A percentile compares a stretch with the other conserved stretches of the same genome.
Conservation (phyloP, 2,329 filamentous ascomycete species). For the Colletotrichum gigasporum region DNA sequence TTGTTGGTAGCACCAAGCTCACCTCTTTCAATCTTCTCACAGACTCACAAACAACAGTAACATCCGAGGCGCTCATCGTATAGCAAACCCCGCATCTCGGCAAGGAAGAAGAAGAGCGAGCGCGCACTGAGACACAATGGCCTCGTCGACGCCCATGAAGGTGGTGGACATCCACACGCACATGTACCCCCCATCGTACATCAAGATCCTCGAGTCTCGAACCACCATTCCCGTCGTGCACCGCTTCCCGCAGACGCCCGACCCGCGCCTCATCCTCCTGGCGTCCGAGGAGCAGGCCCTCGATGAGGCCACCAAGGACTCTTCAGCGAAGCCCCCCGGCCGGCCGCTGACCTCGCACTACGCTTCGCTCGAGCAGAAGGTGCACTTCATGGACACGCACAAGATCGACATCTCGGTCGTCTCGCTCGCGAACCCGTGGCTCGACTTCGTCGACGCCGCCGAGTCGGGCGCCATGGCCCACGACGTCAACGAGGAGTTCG, state of each 20-base stretch:
- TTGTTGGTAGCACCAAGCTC: background rate
- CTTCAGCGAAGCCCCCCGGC: conserved; percentile 70
- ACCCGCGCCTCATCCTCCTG: conserved; percentile 74
- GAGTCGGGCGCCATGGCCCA: conserved; percentile 72
- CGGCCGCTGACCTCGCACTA: conserved; percentile 87
- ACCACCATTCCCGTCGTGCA: conserved; percentile 76
- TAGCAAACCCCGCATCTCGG: background rate
- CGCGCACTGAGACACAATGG: conserved; percentile 39
- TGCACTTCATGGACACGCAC: conserved; percentile 89
- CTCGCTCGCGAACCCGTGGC: conserved; percentile 92
- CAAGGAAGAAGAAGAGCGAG: background rate
- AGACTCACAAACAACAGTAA: conserved; percentile 1
- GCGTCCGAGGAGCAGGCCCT: conserved; percentile 57
- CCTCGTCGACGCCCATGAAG: conserved; percentile 42
- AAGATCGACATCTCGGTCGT: conserved; percentile 84
- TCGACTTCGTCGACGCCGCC: conserved; percentile 77
- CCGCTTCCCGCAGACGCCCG: conserved; percentile 64
- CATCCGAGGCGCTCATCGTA: background rate
- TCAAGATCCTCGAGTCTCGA: conserved; percentile 67
- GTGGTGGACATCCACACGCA: conserved; percentile 76
- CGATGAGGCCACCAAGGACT: conserved; percentile 62
- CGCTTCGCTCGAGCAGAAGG: conserved; percentile 80
- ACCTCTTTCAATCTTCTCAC: background rate
- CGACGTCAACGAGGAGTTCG: conserved; percentile 81
- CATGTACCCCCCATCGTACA: conserved; percentile 74